Percentiles rank a stretch among this genome's conserved stretches.
These are phyloP conservation scores for Aspergillus carlsbadensis DNA, from an alignment of 495 filamentous ascomycete genomes.

Conservation along the genomic window DNA sequence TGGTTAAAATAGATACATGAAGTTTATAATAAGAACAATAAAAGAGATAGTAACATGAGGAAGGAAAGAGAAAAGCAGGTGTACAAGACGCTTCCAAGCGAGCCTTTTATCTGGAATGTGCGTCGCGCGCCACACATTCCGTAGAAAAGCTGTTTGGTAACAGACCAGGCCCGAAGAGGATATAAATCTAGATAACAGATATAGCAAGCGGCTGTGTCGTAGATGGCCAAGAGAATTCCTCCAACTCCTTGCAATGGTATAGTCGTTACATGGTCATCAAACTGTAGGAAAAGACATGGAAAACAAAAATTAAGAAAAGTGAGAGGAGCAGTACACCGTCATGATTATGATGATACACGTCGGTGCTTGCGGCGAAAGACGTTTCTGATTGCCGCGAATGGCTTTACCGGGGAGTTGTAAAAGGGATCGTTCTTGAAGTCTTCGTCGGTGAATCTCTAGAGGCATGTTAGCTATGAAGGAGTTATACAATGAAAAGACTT, in stretches of 20 bases:
- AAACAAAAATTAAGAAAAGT: neutral
- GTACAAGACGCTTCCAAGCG: too few species aligned
- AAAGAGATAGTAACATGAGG: too few species aligned
- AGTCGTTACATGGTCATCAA: neutral
- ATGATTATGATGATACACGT: slow-evolving; percentile 17
- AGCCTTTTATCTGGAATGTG: too few species aligned
- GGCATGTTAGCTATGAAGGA: neutral
- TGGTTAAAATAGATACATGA: neutral
- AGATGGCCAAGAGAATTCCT: neutral
- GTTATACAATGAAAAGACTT: neutral
- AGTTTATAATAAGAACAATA: neutral
- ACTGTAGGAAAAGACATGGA: neutral
- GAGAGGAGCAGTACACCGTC: neutral
- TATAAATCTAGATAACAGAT: neutral
- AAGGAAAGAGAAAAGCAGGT: too few species aligned
- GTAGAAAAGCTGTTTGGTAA: too few species aligned
- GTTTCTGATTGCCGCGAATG: slow-evolving; percentile 33
- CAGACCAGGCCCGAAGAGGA: neutral
- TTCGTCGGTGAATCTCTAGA: slow-evolving; percentile 46
- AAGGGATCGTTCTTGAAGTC: slow-evolving; percentile 50
- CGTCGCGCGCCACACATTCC: too few species aligned
- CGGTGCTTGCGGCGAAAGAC: slow-evolving; percentile 37
- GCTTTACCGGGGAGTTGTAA: slow-evolving; percentile 38
- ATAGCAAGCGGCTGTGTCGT: too few species aligned
- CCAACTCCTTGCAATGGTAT: slow-evolving; percentile 1